These are phyloP conservation scores for Orbilia javanica DNA, from an alignment of 2,329 filamentous ascomycete species.

Conservation along the genomic window DNA sequence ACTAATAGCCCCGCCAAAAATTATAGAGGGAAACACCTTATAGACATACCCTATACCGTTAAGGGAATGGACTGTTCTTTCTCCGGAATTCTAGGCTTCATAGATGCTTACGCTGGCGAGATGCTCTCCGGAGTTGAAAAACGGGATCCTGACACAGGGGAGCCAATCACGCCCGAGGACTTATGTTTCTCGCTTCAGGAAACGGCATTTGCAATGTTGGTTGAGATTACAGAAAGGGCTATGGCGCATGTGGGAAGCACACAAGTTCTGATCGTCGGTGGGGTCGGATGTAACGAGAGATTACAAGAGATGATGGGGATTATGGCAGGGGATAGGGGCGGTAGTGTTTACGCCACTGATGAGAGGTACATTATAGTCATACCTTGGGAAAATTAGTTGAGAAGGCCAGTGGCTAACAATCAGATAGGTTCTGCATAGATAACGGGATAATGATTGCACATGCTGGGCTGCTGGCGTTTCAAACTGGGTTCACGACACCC, in stretches of 20 bases:
- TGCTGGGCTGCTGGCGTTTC: conserved; percentile 86
- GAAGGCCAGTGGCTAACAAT: not conserved
- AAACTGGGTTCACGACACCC: conserved; percentile 81
- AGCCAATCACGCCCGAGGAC: conserved; percentile 80
- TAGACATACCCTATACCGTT: conserved; percentile 93
- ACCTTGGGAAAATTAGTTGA: not conserved
- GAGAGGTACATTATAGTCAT: conserved; percentile 71
- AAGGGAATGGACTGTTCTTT: conserved; percentile 99
- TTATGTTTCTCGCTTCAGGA: conserved; percentile 96
- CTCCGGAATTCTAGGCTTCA: conserved; percentile 86
- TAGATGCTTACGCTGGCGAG: conserved; percentile 82
- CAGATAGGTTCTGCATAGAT: conserved; percentile 84
- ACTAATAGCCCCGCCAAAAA: not conserved
- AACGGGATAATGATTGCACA: conserved; percentile 99
- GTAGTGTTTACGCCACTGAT: conserved; percentile 92
- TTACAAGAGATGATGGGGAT: conserved; percentile 98
- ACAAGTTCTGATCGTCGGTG: conserved; percentile 94
- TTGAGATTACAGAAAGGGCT: conserved; percentile 96
- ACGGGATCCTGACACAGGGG: conserved; percentile 60
- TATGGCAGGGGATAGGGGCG: conserved; percentile 90
- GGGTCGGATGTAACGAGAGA: conserved; percentile 93
- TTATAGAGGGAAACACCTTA: conserved; percentile 71
- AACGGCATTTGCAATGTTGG: conserved; percentile 95
- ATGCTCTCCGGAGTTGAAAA: conserved; percentile 69
- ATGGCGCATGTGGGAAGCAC: conserved; percentile 96